Base-by-base conservation (phyloP, 306 rosid species). In the Prunus kanzakura region DNA sequence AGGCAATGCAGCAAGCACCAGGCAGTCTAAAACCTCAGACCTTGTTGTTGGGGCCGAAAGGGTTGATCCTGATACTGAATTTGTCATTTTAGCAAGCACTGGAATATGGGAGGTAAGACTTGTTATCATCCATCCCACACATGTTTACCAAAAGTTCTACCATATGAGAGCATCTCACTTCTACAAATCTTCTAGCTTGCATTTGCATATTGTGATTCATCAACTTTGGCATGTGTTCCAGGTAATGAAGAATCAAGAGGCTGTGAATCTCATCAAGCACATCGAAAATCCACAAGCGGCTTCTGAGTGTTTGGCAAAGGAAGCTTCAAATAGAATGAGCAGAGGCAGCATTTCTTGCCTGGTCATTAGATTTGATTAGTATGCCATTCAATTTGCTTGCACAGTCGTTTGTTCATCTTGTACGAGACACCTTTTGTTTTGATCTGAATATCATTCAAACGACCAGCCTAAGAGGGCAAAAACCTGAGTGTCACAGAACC, bases 241-340 rank as follows among this genome's bases (percentile, higher is more conserved):
- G 98, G 96, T 87, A 41, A 86, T 94, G 96, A 85, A 92, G 82
- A 79, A 81, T 43, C 97, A 92, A 82, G 98, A 94, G 86, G 98
- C 96, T 43, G 97, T 94, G 83, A 89, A 80, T 86, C 89, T 94
- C 71, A 86, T 89, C 30, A 71, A 90, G 71, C 89, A 88, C 86
- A 81, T 94, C 6, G 92, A 92, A 38, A 89, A 94, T 82, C 89
- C 98, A 47, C 90, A 88, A 25, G 89, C 82, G 65, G 98, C 97
- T 56, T 96, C 98, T 1, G 86, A 92, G 60, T 89, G 90, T 67
- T 83, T 94, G 85, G 92, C 97, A 20, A 89, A 84, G 64, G 98
- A 94, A 78, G 97, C 96, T 63, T 46, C 87, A 25, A 85, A 67
- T 75, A 90, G 98, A 76, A 82, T 86, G 96, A 88, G 93, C 92